Percentiles rank a stretch among this genome's conserved stretches.
These are phyloP conservation scores for Suillus placidus DNA, from an alignment of 768 basidiomycete species.

Conservation along the genomic window DNA sequence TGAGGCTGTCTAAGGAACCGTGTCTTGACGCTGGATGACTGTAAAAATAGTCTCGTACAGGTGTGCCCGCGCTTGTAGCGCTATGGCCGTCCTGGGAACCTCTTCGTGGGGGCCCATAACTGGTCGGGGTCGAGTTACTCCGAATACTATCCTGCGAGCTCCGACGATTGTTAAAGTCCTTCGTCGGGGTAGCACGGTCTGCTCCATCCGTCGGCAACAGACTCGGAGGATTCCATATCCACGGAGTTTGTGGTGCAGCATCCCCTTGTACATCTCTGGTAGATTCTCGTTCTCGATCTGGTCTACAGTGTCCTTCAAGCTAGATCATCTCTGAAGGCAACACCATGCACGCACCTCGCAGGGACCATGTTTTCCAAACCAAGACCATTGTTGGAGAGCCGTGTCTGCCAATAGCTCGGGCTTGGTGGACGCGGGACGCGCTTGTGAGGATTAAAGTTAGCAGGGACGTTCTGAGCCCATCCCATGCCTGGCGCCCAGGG, in stretches of 20 bases:
- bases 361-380: slow-evolving; percentile 68
- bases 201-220: slow-evolving; percentile 37
- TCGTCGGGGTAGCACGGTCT: slow-evolving; percentile 17
- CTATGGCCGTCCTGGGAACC: slow-evolving; percentile 24
- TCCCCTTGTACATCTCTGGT: slow-evolving; percentile 41
- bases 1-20: slow-evolving; percentile 7
- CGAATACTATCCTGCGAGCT: slow-evolving; percentile 25
- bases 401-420: slow-evolving; percentile 63
- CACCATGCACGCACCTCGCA: slow-evolving; percentile 46
- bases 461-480: slow-evolving; percentile 24
- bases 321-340: not conserved
- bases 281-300: slow-evolving; percentile 19
- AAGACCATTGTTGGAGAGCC: slow-evolving; percentile 63
- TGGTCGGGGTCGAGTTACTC: slow-evolving; percentile 32
- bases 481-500: slow-evolving; percentile 38
- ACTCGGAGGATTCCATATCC: slow-evolving; percentile 69
- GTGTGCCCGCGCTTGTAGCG: slow-evolving; percentile 14
- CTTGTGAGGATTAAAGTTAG: slow-evolving; percentile 63
- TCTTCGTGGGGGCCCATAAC: slow-evolving; percentile 25
- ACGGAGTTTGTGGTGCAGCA: slow-evolving; percentile 58
- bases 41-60: slow-evolving; percentile 31
- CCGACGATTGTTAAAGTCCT: slow-evolving; percentile 14
- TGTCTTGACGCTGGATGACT: slow-evolving; percentile 12
- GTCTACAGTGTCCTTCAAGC: slow-evolving; percentile 17
- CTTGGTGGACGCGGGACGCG: slow-evolving; percentile 61